Conservation (phyloP, 2,329 filamentous ascomycete genomes). For the Neocucurbitaria cava region DNA sequence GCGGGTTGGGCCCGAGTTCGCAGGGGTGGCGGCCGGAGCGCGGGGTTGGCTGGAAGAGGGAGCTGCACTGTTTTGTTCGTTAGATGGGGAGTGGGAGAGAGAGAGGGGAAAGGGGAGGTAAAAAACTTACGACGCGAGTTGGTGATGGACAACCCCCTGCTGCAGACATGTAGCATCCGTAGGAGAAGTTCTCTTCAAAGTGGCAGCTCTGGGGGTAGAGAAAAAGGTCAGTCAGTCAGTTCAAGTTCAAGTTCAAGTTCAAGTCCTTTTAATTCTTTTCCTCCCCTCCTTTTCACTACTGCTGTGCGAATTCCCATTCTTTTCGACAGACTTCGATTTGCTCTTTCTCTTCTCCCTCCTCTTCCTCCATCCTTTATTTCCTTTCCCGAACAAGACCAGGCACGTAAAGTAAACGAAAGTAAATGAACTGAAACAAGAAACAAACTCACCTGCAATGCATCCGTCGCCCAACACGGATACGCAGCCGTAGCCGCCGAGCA, state of each 20-base stretch:
- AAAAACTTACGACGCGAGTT: constrained; percentile 29
- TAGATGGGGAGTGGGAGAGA: not conserved
- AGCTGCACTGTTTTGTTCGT: constrained; percentile 25
- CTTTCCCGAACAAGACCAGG: too few relatives aligned
- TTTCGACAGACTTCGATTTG: not conserved
- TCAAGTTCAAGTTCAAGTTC: too few relatives aligned
- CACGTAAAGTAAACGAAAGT: too few relatives aligned
- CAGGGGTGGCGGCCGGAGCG: constrained; percentile 36
- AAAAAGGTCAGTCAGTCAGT: not conserved
- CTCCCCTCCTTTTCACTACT: too few relatives aligned
- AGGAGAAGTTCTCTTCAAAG: constrained; percentile 41
- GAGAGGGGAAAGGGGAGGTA: not conserved
- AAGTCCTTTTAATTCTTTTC: too few relatives aligned
- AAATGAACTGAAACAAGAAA: too few relatives aligned
- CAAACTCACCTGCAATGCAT: constrained; percentile 34
- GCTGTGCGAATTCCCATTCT: too few relatives aligned
- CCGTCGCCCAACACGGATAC: constrained; percentile 41
- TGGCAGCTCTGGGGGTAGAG: constrained; percentile 32
- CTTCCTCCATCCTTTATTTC: too few relatives aligned
- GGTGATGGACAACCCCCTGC: constrained; percentile 36
- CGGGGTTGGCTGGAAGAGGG: constrained; percentile 31
- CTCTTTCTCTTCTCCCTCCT: not conserved
- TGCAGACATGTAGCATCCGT: constrained; percentile 37
- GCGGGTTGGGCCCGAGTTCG: constrained; percentile 25
- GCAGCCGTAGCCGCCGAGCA: constrained; percentile 30